Base-by-base conservation (phyloP, 441 rosid genomes). In the Croton setiger region DNA sequence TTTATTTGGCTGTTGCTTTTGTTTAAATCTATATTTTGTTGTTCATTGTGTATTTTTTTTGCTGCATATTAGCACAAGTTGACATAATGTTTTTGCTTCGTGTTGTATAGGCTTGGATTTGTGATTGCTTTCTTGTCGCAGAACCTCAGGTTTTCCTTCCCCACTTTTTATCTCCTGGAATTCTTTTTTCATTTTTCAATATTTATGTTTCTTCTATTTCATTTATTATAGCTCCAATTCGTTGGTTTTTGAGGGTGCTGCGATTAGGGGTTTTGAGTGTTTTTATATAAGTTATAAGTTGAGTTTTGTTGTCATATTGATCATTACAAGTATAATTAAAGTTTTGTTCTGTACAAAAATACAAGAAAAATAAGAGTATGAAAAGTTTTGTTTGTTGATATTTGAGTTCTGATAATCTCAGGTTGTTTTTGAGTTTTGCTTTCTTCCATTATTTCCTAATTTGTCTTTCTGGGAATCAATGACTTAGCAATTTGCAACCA, bases 101-200 rank as follows among this genome's bases (percentile, higher is more conserved):
- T 45, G 43, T 55, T 54, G 33, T 15, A 47, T 69, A 71, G 74
- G 64, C 44, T 35, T 55, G 53, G 56, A 35, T 44, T 48, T n/a
- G 23, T 10, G 21, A 15, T 18, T 27, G 61, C 44, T 23, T 21
- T 53, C 55, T 31, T n/a, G 5, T 39, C 9, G 7, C 2, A 20
- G 27, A 21, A 31, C 11, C 5, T 11, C 60, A 12, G 0, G 36
- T 37, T 37, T 37, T 21, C 14, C 37, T 1, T 10, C 41, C 23
- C 20, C 20, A n/a, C 39, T 7, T 66, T n/a, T 17, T 37, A 44
- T 21, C 44, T 66, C 33, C 0, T 14, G 69, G 51, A 53, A 39
- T 66, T 21, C 69, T 37, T 53, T 53, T 66, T 66, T 18, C 18
- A 5, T 18, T 18, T 8, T 52, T 36, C 27, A 9, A 31, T 43